phyloP scores from a whole-genome alignment of 108 stramenopile genomes.

The Nitzschia sp. region DNA sequence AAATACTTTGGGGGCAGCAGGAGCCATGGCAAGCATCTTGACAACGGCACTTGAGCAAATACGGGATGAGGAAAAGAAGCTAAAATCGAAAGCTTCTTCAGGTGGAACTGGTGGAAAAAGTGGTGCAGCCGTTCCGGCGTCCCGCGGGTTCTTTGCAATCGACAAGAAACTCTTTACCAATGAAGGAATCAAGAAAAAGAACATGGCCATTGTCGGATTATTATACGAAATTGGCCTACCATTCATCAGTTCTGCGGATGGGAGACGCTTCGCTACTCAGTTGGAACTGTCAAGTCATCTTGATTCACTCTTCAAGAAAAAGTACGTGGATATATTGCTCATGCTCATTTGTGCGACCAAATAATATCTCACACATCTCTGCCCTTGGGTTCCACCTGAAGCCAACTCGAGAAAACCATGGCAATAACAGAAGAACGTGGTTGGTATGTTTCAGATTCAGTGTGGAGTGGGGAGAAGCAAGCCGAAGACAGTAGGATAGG shows the following conservation, averaged over 20 bases:
- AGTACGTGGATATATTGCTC: conserved; percentile 21
- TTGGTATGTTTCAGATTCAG: conserved; percentile 62
- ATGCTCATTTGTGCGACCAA: not conserved
- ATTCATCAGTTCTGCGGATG: conserved; percentile 81
- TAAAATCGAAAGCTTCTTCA: conserved; percentile 10
- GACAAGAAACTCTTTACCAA: conserved; percentile 71
- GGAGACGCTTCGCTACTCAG: conserved; percentile 75
- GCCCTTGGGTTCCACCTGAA: conserved; percentile 16
- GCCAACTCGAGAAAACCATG: conserved; percentile 80
- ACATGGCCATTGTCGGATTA: conserved; percentile 67
- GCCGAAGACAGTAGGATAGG: conserved; percentile 5
- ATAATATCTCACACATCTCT: not conserved
- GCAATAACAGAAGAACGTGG: conserved; percentile 81
- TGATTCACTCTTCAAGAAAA: conserved; percentile 71
- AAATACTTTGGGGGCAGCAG: conserved; percentile 36
- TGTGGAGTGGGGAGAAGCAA: conserved; percentile 45
- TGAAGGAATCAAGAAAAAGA: conserved; percentile 72
- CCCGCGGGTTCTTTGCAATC: conserved; percentile 28
- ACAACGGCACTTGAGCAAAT: conserved; percentile 35
- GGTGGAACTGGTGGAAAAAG: not conserved
- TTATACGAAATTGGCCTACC: conserved; percentile 83
- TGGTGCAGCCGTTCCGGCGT: not conserved
- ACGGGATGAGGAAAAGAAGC: conserved; percentile 31
- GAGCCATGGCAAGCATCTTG: conserved; percentile 40
- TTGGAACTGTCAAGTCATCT: conserved; percentile 76